Base-by-base conservation (phyloP, 106 monocot species). In the Xerophyta viscosa region DNA sequence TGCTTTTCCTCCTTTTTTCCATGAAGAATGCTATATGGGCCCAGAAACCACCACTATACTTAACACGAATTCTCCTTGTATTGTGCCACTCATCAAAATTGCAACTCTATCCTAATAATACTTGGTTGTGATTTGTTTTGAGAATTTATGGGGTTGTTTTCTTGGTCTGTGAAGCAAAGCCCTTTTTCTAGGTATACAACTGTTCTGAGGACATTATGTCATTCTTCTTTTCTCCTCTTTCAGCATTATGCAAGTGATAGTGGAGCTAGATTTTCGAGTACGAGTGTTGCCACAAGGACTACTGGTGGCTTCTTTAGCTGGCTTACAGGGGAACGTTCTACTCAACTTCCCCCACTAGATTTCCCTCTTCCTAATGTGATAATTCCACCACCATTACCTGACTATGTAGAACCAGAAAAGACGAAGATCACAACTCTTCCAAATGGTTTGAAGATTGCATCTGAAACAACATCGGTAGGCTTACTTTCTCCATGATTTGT, bases 391-490 rank as follows among this genome's bases (percentile, higher is more conserved):
- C 46, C 78, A 26, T 59, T 87, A 30, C 78, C 82, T 48, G 87
- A 87, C 62, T 66, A 61, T 55, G 68, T 78, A 27, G 75, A 82
- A 37, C 74, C 87, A 31, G 71, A 65, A 31, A 78, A 68, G 62
- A 87, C 87, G 41, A 78, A 69, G 36, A 61, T 87, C 52, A 82
- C 87, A 20, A 72, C 78, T 41, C 74, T 87, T 57, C 50, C 71
- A 3, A 87, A 87, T 68, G 82, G 82, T 23, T 67, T 76, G 4
- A 78, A 68, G 43, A 78, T 87, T 62, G 87, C 87, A 27, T 87
- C 87, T 15, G 82, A 87, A 60, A 75, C 68, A 53, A 67, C 87
- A 20, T 29, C 78, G 6, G 87, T 87, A 82, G 57, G 69, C 39
- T 1, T 39, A n/a, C n/a, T n/a, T 57, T 18, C 27, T 44, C 18